Percentiles rank a stretch among this genome's conserved stretches.
Evolutionary conservation across 2,329 filamentous ascomycete species (phyloP).

Genomic region (Lithohypha guttulata): DNA sequence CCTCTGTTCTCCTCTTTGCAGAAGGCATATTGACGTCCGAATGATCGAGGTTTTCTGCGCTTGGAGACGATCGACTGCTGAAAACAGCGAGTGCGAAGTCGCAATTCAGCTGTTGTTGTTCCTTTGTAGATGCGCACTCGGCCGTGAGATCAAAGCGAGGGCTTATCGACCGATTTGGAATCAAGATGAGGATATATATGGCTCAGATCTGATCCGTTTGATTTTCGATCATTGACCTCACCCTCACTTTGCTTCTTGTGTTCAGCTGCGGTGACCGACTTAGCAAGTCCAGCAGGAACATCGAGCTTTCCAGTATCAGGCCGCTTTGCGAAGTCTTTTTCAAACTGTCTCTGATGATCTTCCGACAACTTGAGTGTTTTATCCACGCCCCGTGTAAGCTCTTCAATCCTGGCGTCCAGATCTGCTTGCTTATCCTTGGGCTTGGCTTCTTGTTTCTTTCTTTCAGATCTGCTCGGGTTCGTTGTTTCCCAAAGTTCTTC

Average conservation of each 20-base stretch:
- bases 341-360: constrained; percentile 32
- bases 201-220: constrained; percentile 6
- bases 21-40: too few species aligned
- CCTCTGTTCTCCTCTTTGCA: too few species aligned
- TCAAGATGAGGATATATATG: constrained; percentile 21
- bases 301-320: constrained; percentile 5
- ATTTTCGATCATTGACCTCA: not conserved
- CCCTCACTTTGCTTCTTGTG: not conserved
- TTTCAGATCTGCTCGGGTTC: constrained; percentile 51
- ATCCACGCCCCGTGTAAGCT: constrained; percentile 49
- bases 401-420: constrained; percentile 47
- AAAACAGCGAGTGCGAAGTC: not conserved
- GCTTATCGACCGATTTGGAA: constrained; percentile 13
- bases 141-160: constrained; percentile 15
- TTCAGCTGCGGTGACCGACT: not conserved
- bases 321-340: constrained; percentile 9
- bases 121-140: not conserved
- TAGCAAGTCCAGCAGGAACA: not conserved
- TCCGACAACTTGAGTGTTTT: constrained; percentile 40
- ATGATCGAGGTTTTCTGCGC: too few species aligned
- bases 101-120: too few species aligned
- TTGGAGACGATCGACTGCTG: not conserved
- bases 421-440: constrained; percentile 43
- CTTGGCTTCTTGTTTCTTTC: constrained; percentile 29
- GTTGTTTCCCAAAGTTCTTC: constrained; percentile 62